Evolutionary conservation across 2,329 filamentous ascomycete species (phyloP).

Genomic region (Xylariales sp.): DNA sequence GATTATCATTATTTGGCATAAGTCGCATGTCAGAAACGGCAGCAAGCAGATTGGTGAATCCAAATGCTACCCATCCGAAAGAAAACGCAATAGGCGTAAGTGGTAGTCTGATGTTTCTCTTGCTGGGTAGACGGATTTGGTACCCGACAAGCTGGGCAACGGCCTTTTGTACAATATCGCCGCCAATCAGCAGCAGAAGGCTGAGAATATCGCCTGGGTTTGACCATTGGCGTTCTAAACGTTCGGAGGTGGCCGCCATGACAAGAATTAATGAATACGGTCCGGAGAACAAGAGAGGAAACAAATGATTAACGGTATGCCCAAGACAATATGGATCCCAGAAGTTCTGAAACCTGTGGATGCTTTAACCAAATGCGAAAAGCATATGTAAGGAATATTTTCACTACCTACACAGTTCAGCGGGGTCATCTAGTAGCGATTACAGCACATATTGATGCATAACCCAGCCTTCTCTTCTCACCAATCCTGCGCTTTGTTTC

Average conservation of each 20-base stretch:
- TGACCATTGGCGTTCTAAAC: slow-evolving; percentile 9
- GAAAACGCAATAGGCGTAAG: slow-evolving; percentile 13
- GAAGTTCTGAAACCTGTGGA: too few species aligned
- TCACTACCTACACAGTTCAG: too few species aligned
- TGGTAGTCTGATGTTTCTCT: background rate
- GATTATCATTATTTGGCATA: slow-evolving; percentile 8
- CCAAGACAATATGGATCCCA: too few species aligned
- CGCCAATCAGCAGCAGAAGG: slow-evolving; percentile 13
- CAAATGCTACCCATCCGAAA: slow-evolving; percentile 14
- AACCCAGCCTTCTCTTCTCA: too few species aligned
- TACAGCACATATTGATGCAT: too few species aligned
- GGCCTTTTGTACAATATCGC: slow-evolving; percentile 12
- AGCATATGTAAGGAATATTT: too few species aligned
- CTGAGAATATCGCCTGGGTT: slow-evolving; percentile 13
- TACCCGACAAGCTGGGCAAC: slow-evolving; percentile 10
- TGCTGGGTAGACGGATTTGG: background rate
- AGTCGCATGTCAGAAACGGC: slow-evolving; percentile 11
- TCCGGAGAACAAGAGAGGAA: too few species aligned
- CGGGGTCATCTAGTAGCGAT: too few species aligned
- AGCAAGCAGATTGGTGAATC: slow-evolving; percentile 9
- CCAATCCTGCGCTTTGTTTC: too few species aligned
- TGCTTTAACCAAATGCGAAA: too few species aligned
- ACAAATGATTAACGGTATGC: too few species aligned
- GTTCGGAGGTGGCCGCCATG: background rate
- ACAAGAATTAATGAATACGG: too few species aligned